Conservation (phyloP, 148 eudicot genomes). For the Nyssa sinensis region DNA sequence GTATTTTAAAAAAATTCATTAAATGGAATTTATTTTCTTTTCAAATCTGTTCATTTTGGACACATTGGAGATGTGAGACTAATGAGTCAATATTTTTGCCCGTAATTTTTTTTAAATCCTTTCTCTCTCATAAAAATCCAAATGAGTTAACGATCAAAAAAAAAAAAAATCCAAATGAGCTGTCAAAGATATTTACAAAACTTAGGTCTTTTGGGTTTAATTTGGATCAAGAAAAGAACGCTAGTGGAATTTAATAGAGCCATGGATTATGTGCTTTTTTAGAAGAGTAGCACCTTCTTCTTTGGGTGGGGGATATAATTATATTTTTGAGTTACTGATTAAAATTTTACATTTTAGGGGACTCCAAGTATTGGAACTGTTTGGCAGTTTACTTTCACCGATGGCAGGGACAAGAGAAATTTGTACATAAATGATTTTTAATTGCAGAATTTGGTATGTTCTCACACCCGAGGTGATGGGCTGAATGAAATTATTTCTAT, state of each 20-base stretch:
- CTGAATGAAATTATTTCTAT: not conserved
- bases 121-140: too few species aligned
- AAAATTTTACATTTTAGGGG: constrained; percentile 6
- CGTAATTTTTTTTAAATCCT: too few species aligned
- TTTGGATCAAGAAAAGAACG: not conserved
- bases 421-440: constrained; percentile 13
- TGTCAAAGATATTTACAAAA: too few species aligned
- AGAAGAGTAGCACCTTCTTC: not conserved
- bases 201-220: not conserved
- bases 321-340: not conserved
- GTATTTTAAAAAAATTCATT: too few species aligned
- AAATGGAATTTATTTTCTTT: too few species aligned
- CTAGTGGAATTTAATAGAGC: not conserved
- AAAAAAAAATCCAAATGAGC: too few species aligned
- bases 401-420: too few species aligned
- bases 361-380: constrained; percentile 2
- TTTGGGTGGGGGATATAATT: not conserved
- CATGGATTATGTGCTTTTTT: not conserved
- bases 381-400: too few species aligned
- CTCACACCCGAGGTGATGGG: not conserved
- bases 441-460: constrained; percentile 23
- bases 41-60: too few species aligned
- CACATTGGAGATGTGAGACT: too few species aligned
- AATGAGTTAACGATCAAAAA: too few species aligned
- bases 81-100: too few species aligned